phyloP scores from a whole-genome alignment of 495 filamentous ascomycete species.

The Mytilinidion resinicola region DNA sequence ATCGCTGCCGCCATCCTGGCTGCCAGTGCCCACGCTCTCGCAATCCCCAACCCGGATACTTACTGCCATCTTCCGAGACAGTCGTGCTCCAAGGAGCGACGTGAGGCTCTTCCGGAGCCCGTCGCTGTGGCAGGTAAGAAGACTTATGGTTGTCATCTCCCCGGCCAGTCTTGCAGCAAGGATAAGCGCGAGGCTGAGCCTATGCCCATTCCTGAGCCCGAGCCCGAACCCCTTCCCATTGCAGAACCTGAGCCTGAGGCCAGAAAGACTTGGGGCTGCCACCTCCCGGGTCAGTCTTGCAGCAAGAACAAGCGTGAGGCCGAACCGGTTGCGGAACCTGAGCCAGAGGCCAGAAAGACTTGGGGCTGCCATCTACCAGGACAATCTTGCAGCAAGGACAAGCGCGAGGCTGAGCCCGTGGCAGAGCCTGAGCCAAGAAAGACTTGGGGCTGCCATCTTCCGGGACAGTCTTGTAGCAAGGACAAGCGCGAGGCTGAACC shows the following conservation, averaged over 20 bases:
- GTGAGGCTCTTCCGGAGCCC: not conserved
- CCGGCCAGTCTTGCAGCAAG: constrained; percentile 14
- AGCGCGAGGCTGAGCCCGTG: constrained; percentile 3
- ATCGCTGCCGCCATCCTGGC: constrained; percentile 37
- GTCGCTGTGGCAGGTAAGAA: not conserved
- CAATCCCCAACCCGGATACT: constrained; percentile 29
- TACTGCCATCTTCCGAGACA: constrained; percentile 20
- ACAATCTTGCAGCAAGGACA: constrained; percentile 11
- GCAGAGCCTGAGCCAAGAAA: not conserved
- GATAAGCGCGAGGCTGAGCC: constrained; percentile 5
- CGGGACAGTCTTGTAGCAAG: constrained; percentile 15
- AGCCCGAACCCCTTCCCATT: not conserved
- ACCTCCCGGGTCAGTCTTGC: constrained; percentile 21
- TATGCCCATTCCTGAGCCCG: not conserved
- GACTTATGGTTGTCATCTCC: constrained; percentile 20
- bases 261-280: constrained; percentile 12
- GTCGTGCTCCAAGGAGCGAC: constrained; percentile 9
- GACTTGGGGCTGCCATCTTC: constrained; percentile 20
- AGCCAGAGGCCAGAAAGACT: not conserved
- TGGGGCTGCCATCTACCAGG: constrained; percentile 24
- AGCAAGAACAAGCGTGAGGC: constrained; percentile 5
- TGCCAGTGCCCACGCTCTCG: constrained; percentile 26
- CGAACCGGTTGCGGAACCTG: constrained; percentile 1
- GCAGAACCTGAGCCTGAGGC: not conserved
- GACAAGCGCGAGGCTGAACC: constrained; percentile 4